Evolutionary conservation across 1,139 yeast genomes (phyloP), one percentile per base, ranked within the genome.

Genomic region (Saccharomycopsis crataegensis): DNA sequence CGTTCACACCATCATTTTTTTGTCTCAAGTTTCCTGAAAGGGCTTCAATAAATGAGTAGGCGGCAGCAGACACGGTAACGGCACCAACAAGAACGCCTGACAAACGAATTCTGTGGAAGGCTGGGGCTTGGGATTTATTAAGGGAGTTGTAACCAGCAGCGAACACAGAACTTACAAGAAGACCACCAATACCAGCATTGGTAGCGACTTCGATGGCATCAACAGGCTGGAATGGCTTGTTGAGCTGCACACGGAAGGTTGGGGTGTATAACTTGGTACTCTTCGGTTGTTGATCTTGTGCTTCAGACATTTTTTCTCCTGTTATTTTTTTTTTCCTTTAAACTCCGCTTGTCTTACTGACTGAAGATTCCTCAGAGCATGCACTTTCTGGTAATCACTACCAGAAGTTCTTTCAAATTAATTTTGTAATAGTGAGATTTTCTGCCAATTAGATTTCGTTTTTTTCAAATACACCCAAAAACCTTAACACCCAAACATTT

Each of bases 161-260:
- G 38, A 71, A 66, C 51, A 70, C 59, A 28, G 71, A 59, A 22
- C 77, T 77, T 50, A 69, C 68, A 42, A 69, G 62, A 33, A 67
- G 69, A 3, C 79, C 73, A 52, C 68, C 64, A 12, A 68, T 63
- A 6, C 73, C 70, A 6, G 76, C 70, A 47, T 71, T 69, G 49
- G 71, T 64, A 7, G 79, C 68, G 51, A 67, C 69, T 37, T 64
- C 66, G 48, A 76, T 62, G 3, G 83, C 76, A 62, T 78, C 75
- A 47, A 72, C 68, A 41, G 80, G 77, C 46, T 61, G 59, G 62
- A 65, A 77, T 32, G 55, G 46, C 41, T 50, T 43, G 6, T 53
- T 40, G 11, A 43, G 37, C 17, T 56, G 47, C 8, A 56, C 43
- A 12, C 48, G 50, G 28, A 42, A 56, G 8, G 38, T 11, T 48